Percentiles rank a stretch among this genome's conserved stretches.
phyloP scores from a whole-genome alignment of 2,329 filamentous ascomycete species.

The Parastagonospora nodorum region DNA sequence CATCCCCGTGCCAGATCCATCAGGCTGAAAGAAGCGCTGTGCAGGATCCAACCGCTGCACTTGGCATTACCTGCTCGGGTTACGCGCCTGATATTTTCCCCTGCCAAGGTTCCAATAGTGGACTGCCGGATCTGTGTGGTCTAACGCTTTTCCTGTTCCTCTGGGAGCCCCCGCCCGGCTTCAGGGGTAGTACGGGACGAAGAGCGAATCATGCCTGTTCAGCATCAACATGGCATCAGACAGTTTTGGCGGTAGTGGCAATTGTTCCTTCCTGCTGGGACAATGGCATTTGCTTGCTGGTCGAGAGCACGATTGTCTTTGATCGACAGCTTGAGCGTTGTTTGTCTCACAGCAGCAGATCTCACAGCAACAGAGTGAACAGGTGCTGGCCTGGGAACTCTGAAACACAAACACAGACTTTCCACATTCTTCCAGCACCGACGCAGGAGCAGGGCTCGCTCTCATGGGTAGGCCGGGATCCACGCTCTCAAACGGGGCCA shows the following conservation, averaged over 20 bases:
- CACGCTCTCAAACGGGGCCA: slow-evolving; percentile 24
- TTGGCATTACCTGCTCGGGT: slow-evolving; percentile 11
- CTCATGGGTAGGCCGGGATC: slow-evolving; percentile 25
- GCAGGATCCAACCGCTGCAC: slow-evolving; percentile 5
- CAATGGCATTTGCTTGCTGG: too few relatives aligned
- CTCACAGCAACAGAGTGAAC: neutral
- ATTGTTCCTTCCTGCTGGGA: too few relatives aligned
- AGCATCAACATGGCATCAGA: slow-evolving; percentile 8
- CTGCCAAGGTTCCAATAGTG: slow-evolving; percentile 37
- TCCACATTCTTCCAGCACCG: slow-evolving; percentile 6
- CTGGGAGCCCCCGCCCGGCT: slow-evolving; percentile 20
- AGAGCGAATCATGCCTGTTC: slow-evolving; percentile 29
- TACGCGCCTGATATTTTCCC: slow-evolving; percentile 22
- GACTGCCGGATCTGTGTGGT: slow-evolving; percentile 13
- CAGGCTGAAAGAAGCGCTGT: slow-evolving; percentile 5
- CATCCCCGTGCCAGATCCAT: neutral
- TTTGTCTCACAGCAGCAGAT: neutral
- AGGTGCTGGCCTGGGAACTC: neutral
- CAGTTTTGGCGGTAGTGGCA: neutral
- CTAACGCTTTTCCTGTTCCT: slow-evolving; percentile 36
- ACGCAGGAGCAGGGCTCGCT: slow-evolving; percentile 19
- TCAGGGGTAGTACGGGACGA: slow-evolving; percentile 27
- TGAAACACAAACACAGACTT: slow-evolving; percentile 2
- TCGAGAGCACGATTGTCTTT: too few relatives aligned
- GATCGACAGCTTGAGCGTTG: too few relatives aligned